Percentiles rank a stretch among this genome's conserved stretches.
phyloP scores from a whole-genome alignment of 352 stramenopile species.

The Globisporangium parvum region DNA sequence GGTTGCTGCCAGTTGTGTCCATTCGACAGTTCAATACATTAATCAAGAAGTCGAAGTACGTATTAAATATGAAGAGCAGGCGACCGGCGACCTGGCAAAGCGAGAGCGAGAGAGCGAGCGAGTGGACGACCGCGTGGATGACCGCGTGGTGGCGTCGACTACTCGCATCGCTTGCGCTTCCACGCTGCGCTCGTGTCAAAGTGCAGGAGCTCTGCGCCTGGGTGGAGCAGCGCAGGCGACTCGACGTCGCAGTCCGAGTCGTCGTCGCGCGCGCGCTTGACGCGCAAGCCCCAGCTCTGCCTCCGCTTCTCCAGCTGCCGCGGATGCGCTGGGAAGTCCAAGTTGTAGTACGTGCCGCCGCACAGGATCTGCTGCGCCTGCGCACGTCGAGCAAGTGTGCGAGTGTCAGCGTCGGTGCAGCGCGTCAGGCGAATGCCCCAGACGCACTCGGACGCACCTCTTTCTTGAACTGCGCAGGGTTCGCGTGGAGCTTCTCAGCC shows the following conservation, averaged over 20 bases:
- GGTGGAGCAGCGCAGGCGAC: conserved; percentile 14
- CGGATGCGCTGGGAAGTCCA: conserved; percentile 57
- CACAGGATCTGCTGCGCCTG: conserved; percentile 58
- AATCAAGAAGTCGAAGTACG: too few species aligned
- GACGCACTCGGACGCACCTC: conserved; percentile 15
- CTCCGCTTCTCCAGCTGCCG: conserved; percentile 49
- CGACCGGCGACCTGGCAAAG: too few species aligned
- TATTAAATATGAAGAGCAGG: too few species aligned
- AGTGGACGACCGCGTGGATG: conserved; percentile 9
- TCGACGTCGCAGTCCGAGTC: conserved; percentile 34
- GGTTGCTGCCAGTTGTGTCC: too few species aligned
- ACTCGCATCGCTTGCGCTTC: conserved; percentile 64
- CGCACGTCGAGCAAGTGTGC: too few species aligned
- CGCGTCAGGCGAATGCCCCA: not conserved
- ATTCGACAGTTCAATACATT: too few species aligned
- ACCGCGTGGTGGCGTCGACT: not conserved
- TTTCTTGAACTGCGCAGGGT: conserved; percentile 39
- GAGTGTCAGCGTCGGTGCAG: too few species aligned
- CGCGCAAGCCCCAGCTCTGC: conserved; percentile 38
- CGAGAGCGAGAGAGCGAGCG: not conserved
- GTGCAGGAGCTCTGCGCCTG: conserved; percentile 15
- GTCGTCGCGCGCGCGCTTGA: conserved; percentile 46
- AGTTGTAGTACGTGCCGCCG: conserved; percentile 48
- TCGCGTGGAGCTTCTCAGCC: conserved; percentile 45
- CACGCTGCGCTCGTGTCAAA: conserved; percentile 44